phyloP scores from a whole-genome alignment of 306 rosid species.

The Quercus cerris region DNA sequence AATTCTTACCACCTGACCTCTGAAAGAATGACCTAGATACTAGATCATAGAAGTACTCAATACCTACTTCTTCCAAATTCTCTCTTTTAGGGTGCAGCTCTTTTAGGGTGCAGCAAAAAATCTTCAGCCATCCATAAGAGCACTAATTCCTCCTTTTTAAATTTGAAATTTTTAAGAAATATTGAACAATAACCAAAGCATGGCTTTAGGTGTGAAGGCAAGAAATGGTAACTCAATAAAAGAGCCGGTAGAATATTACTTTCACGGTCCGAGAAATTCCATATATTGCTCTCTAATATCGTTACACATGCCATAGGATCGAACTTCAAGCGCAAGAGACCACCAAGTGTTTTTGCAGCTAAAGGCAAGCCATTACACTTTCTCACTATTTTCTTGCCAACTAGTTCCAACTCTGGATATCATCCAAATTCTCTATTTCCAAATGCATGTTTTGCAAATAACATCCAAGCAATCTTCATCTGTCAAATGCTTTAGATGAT shows the following conservation, averaged over 20 bases:
- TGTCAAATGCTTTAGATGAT: background rate
- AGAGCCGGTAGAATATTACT: conserved; percentile 10
- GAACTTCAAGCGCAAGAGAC: conserved; percentile 14
- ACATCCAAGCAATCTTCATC: conserved; percentile 26
- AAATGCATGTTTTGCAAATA: conserved; percentile 22
- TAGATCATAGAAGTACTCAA: conserved; percentile 13
- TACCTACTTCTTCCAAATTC: conserved; percentile 8
- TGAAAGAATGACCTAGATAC: conserved; percentile 16
- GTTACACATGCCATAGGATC: conserved; percentile 1
- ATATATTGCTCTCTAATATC: conserved; percentile 2
- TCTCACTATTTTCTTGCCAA: conserved; percentile 17
- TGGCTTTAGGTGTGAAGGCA: background rate
- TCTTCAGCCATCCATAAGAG: conserved; percentile 27
- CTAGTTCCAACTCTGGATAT: background rate
- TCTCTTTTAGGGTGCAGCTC: too few species aligned
- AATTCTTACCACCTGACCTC: background rate
- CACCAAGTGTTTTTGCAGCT: conserved; percentile 25
- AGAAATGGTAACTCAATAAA: conserved; percentile 10
- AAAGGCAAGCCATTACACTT: conserved; percentile 26
- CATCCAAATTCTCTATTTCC: background rate
- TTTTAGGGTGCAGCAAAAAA: background rate
- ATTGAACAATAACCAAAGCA: conserved; percentile 26
- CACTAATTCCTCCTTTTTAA: background rate
- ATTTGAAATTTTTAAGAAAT: conserved; percentile 6
- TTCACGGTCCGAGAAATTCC: conserved; percentile 10